A percentile compares a stretch with the other conserved stretches of the same genome.
These are phyloP conservation scores for Aspergillus campestris DNA, from an alignment of 495 filamentous ascomycete species.

Conservation along the genomic window DNA sequence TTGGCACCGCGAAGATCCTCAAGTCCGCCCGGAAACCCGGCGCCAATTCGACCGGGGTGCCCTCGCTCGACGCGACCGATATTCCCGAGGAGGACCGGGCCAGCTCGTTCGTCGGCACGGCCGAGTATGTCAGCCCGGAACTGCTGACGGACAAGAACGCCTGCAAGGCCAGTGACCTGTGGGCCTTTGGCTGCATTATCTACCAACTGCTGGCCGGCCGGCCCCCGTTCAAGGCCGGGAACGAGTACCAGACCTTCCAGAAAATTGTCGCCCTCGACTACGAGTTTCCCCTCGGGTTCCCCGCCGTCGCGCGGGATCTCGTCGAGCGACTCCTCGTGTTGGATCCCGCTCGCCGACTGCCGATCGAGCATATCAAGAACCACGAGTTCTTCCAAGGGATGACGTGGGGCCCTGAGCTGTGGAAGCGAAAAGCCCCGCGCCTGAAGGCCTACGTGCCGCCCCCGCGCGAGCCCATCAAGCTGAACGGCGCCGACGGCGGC, in stretches of 20 bases:
- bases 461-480: constrained; percentile 70
- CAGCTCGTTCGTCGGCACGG: constrained; percentile 94
- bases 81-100: constrained; percentile 62
- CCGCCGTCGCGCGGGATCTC: constrained; percentile 77
- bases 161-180: constrained; percentile 95
- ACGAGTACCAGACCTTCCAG: constrained; percentile 96
- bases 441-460: constrained; percentile 81
- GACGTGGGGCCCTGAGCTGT: constrained; percentile 73
- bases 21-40: constrained; percentile 52
- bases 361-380: constrained; percentile 93
- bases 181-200: constrained; percentile 99
- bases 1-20: constrained; percentile 93
- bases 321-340: constrained; percentile 88
- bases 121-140: constrained; percentile 97
- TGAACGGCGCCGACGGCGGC: constrained; percentile 51
- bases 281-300: constrained; percentile 87
- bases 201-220: constrained; percentile 91
- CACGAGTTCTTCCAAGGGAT: constrained; percentile 96
- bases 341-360: constrained; percentile 79
- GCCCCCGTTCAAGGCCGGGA: constrained; percentile 95
- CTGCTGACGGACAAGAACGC: constrained; percentile 91
- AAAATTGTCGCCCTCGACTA: constrained; percentile 95
- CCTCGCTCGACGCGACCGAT: constrained; percentile 45
- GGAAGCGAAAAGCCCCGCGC: constrained; percentile 85
- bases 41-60: constrained; percentile 31